phyloP scores from a whole-genome alignment of 768 basidiomycete genomes.

The Nidularia sp. region DNA sequence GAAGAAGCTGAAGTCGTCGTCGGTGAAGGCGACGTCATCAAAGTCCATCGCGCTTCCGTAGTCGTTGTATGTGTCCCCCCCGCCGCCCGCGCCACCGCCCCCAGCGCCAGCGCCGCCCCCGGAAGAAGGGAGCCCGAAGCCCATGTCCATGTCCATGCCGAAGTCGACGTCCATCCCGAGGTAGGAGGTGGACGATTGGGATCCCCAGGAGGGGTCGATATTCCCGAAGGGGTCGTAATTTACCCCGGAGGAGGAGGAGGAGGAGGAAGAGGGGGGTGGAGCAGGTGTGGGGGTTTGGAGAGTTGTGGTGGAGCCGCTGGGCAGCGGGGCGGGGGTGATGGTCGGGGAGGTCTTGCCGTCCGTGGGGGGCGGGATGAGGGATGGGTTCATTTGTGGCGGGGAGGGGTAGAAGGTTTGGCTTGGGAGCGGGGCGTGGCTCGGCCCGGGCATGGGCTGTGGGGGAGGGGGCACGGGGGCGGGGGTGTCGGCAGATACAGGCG shows the following conservation, averaged over 20 bases:
- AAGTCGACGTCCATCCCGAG: slow-evolving; percentile 53
- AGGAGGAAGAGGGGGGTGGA: slow-evolving; percentile 12
- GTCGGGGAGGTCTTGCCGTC: slow-evolving; percentile 21
- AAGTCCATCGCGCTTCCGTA: slow-evolving; percentile 34
- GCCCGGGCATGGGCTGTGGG: slow-evolving; percentile 2
- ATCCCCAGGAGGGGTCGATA: slow-evolving; percentile 36
- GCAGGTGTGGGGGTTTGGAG: slow-evolving; percentile 7
- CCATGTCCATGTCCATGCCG: slow-evolving; percentile 30
- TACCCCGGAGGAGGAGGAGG: slow-evolving; percentile 12
- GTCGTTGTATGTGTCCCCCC: slow-evolving; percentile 19
- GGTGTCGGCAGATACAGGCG: slow-evolving; percentile 1
- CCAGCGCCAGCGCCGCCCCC: slow-evolving; percentile 25
- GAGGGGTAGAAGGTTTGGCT: slow-evolving; percentile 56
- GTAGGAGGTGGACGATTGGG: slow-evolving; percentile 25
- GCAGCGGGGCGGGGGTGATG: slow-evolving; percentile 6
- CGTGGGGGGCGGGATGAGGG: slow-evolving; percentile 14
- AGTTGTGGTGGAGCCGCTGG: slow-evolving; percentile 2
- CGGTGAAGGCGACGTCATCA: slow-evolving; percentile 63
- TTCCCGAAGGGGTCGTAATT: slow-evolving; percentile 40
- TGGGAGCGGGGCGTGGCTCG: slow-evolving; percentile 13
- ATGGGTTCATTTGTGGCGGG: slow-evolving; percentile 47
- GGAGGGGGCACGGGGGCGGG: slow-evolving; percentile 4
- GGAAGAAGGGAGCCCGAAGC: slow-evolving; percentile 19
- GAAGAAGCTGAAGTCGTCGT: slow-evolving; percentile 89
- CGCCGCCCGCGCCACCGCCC: too few relatives aligned